Evolutionary conservation across 2,329 filamentous ascomycete species (phyloP), one percentile per base, ranked within the genome.

Genomic region (Aurifilum marmelostoma): DNA sequence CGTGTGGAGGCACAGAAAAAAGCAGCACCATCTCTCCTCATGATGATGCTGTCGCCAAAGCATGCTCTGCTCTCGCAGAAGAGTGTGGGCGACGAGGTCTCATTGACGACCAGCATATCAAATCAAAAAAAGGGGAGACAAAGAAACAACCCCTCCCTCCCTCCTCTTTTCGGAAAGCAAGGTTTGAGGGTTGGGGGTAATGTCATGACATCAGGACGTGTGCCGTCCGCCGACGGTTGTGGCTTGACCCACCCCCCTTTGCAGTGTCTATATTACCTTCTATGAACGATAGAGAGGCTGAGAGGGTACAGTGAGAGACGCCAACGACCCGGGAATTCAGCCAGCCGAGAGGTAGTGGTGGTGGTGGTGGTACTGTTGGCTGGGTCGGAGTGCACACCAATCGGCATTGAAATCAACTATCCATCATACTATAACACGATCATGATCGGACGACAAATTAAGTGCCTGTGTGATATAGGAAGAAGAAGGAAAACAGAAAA

Each of bases 381-480:
- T 34, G 41, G 18, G 5, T 47, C n/a, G 43, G 43, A 32, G 41
- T 54, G 43, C 60, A 29, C 58, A 39, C 32, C 34, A 39, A 39
- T 39, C 58, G 32, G 39, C 60, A 18, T 18, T n/a, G n/a, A n/a
- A n/a, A n/a, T n/a, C n/a, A n/a, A n/a, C n/a, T 21, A 43, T 18
- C n/a, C 39, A 47, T n/a, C 43, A 47, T 63, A 24, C 66, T n/a
- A n/a, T n/a, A n/a, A n/a, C n/a, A 63, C 59, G 43, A 43, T 43
- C 24, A 29, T 29, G 24, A 29, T 56, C 52, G 29, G 52, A 56
- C 52, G 52, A 56, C 24, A 32, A 54, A n/a, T 47, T 18, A 47
- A 47, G 18, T 6, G 43, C 2, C 7, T 12, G 37, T 34, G 8
- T 34, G 34, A 34, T 34, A 34, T n/a, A n/a, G n/a, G n/a, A n/a